Base-by-base conservation (phyloP, 1,139 yeast species). In the Geotrichum klebahnii region DNA sequence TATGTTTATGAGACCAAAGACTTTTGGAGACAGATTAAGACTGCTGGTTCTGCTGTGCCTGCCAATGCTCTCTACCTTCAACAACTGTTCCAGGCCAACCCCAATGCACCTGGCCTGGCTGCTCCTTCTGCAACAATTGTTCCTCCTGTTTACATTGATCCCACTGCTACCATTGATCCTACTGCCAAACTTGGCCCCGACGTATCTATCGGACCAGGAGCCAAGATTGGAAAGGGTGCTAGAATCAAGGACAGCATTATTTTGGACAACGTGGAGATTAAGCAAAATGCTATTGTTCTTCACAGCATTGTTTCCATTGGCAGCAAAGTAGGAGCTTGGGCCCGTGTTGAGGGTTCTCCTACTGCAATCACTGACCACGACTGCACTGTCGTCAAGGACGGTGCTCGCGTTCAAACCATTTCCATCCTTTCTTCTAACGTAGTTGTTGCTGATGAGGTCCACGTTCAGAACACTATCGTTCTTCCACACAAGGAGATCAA, bases 11-110 rank as follows among this genome's bases (percentile, higher is more conserved):
- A 76, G 55, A 73, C 80, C 42, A 73, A 73, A 52, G 79, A 78
- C 34, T 79, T 77, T 63, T 81, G 85, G 85, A 75, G 81, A 53
- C 84, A 81, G 61, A 74, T 81, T 62, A 81, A 81, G 67, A 79
- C 80, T 37, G 84, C 86, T 3, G 77, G 81, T 3, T 78, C 81
- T 39, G 84, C 86, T 3, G 69, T 81, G 35, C 77, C 80, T 48
- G 84, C 84, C 26, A 80, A 80, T 62, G 75, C 78, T 48, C 71
- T 80, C 52, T 80, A 78, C 61, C 66, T 80, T 50, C 76, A 62
- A 61, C 73, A 65, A 59, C 67, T 57, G 58, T 67, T 61, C 71
- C 73, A 65, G 55, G 57, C 67, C 23, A 61, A 65, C 49, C 70
- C 70, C 45, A 63, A 61, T 51, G 65, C 69, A 36, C 64, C 66